Conservation (phyloP, 768 basidiomycete species). For the Lenzites betulinus region DNA sequence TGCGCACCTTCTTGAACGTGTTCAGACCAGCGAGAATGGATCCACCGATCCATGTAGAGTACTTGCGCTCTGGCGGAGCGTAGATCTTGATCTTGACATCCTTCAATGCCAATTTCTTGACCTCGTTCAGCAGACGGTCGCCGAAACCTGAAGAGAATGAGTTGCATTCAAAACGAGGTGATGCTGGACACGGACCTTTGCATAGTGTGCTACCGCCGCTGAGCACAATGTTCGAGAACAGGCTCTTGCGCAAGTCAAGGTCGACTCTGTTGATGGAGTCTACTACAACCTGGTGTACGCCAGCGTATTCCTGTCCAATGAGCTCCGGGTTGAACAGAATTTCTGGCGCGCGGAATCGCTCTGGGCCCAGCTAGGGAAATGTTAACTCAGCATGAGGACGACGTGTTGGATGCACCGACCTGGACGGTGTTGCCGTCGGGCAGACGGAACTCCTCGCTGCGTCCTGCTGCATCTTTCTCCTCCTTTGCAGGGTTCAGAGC, state of each 20-base stretch:
- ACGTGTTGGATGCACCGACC: constrained; percentile 45
- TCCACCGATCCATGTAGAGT: constrained; percentile 96
- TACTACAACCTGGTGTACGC: constrained; percentile 98
- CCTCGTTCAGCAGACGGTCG: constrained; percentile 93
- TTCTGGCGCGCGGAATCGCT: constrained; percentile 96
- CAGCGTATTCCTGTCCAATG: constrained; percentile 94
- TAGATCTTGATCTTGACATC: constrained; percentile 99
- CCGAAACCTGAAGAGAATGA: constrained; percentile 70
- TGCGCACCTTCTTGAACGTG: constrained; percentile 91
- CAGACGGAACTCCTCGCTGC: constrained; percentile 85
- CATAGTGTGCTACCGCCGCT: constrained; percentile 97
- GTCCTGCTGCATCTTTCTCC: constrained; percentile 83
- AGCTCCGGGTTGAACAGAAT: constrained; percentile 97
- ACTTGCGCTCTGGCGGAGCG: constrained; percentile 98
- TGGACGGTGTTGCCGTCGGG: constrained; percentile 95
- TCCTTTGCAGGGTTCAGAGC: constrained; percentile 92
- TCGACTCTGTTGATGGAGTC: constrained; percentile 97
- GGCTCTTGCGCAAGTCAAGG: constrained; percentile 90
- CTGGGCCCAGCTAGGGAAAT: constrained; percentile 75
- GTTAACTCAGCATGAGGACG: not conserved
- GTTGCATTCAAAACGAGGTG: constrained; percentile 22
- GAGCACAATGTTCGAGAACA: constrained; percentile 96
- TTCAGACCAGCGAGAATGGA: constrained; percentile 94
- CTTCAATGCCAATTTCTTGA: constrained; percentile 92
- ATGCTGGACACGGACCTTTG: constrained; percentile 60